Conservation (phyloP, 306 rosid genomes). For the Comarum palustre region DNA sequence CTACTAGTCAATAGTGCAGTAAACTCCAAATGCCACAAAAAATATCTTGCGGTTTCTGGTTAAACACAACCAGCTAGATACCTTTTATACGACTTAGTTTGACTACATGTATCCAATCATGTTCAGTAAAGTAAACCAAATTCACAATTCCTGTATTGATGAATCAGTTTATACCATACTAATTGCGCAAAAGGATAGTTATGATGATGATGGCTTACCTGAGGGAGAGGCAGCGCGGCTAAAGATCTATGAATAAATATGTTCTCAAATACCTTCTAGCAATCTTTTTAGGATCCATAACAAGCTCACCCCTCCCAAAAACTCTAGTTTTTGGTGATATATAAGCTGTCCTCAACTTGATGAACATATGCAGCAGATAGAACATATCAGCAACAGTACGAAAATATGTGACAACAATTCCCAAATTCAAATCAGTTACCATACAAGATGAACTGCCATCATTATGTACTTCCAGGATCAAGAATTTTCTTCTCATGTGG, state of each 20-base stretch:
- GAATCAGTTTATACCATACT: background rate
- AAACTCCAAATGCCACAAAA: background rate
- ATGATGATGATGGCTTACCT: slow-evolving; percentile 43
- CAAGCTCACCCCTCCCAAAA: slow-evolving; percentile 90
- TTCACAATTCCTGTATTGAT: background rate
- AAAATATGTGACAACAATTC: slow-evolving; percentile 65
- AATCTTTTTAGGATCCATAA: slow-evolving; percentile 62
- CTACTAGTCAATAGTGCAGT: background rate
- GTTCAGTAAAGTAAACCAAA: background rate
- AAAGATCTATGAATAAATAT: slow-evolving; percentile 71
- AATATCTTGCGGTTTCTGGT: background rate
- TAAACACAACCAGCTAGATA: background rate
- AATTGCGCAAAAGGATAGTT: background rate
- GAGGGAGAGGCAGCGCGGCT: slow-evolving; percentile 89
- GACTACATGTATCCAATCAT: background rate
- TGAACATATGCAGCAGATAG: slow-evolving; percentile 58
- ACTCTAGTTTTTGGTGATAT: slow-evolving; percentile 79
- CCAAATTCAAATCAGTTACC: slow-evolving; percentile 69
- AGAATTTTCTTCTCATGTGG: slow-evolving; percentile 50
- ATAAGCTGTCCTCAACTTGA: slow-evolving; percentile 82
- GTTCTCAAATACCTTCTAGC: slow-evolving; percentile 62
- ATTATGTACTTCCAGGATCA: slow-evolving; percentile 72
- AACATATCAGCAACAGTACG: slow-evolving; percentile 74
- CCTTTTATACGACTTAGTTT: background rate
- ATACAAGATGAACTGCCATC: slow-evolving; percentile 48